Evolutionary conservation across 106 monocot species (phyloP).

Genomic region (Xerophyta viscosa): DNA sequence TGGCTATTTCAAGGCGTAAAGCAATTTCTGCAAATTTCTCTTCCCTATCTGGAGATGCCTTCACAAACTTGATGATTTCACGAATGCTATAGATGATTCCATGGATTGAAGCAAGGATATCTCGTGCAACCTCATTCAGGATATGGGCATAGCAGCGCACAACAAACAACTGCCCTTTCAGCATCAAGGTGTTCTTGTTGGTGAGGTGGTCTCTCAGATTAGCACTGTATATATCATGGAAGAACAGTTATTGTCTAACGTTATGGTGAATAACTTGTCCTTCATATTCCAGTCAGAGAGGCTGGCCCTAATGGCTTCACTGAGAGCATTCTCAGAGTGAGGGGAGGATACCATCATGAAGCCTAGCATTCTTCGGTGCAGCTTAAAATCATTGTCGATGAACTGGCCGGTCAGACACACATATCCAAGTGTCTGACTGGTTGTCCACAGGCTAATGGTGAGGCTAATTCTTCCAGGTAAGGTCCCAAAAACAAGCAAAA

Average conservation of each 20-base stretch:
- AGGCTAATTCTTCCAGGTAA: conserved; percentile 72
- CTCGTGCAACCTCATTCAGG: conserved; percentile 70
- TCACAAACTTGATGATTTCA: conserved; percentile 88
- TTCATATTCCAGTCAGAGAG: conserved; percentile 86
- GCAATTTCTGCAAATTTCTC: conserved; percentile 77
- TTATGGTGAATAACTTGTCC: conserved; percentile 69
- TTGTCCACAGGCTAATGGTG: conserved; percentile 69
- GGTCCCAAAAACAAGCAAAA: conserved; percentile 33
- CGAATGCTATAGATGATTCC: conserved; percentile 81
- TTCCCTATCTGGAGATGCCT: conserved; percentile 60
- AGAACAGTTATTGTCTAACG: conserved; percentile 75
- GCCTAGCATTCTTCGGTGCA: conserved; percentile 71
- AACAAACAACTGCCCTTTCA: conserved; percentile 76
- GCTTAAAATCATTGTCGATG: conserved; percentile 67
- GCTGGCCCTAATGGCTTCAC: conserved; percentile 65
- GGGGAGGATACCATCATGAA: conserved; percentile 86
- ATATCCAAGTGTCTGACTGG: conserved; percentile 88
- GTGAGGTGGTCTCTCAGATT: conserved; percentile 77
- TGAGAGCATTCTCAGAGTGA: conserved; percentile 84
- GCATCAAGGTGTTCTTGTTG: conserved; percentile 66
- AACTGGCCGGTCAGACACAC: conserved; percentile 70
- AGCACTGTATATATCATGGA: conserved; percentile 91
- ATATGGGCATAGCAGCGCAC: conserved; percentile 81
- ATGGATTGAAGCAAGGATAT: conserved; percentile 83
- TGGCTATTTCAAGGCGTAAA: conserved; percentile 55